Conservation (phyloP, 176 grass and related monocot species). For the Bonia amplexicaulis region DNA sequence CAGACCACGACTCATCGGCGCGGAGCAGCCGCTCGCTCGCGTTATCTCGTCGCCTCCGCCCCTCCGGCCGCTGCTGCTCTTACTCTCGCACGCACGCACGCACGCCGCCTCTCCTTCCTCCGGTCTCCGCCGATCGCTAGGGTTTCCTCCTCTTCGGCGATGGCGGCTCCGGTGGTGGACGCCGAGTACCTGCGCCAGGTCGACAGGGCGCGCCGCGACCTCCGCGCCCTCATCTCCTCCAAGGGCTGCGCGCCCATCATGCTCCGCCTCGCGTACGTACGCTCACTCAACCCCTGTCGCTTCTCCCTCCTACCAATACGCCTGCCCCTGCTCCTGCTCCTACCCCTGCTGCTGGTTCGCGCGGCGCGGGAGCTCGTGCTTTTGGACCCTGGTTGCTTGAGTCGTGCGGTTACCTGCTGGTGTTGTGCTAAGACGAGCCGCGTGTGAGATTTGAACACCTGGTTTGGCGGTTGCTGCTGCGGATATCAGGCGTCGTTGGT, state of each 20-base stretch:
- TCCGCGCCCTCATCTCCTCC: slow-evolving; percentile 84
- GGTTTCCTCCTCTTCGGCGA: neutral
- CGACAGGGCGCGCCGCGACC: slow-evolving; percentile 77
- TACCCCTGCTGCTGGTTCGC: neutral
- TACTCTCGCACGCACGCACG: neutral
- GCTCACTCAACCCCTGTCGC: neutral
- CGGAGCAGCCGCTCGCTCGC: slow-evolving; percentile 11
- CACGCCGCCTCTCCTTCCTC: neutral
- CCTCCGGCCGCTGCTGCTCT: neutral
- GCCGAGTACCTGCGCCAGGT: slow-evolving; percentile 85
- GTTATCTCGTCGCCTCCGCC: slow-evolving; percentile 27
- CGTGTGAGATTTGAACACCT: neutral
- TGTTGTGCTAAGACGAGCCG: neutral
- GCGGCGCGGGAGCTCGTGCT: neutral
- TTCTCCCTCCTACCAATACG: neutral
- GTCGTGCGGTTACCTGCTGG: neutral
- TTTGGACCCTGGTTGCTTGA: neutral
- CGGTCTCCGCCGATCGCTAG: neutral
- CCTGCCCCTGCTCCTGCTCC: no score
- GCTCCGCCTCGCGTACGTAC: slow-evolving; percentile 88
- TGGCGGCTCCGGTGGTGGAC: slow-evolving; percentile 80
- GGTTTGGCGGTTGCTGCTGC: neutral
- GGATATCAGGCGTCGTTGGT: neutral
- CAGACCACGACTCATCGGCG: slow-evolving; percentile 9
- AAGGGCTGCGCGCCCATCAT: slow-evolving; percentile 97